Percentiles rank a stretch among this genome's conserved stretches.
Conservation (phyloP, 225 moss, liverwort and hornwort species). For the Marchantia paleacea region DNA sequence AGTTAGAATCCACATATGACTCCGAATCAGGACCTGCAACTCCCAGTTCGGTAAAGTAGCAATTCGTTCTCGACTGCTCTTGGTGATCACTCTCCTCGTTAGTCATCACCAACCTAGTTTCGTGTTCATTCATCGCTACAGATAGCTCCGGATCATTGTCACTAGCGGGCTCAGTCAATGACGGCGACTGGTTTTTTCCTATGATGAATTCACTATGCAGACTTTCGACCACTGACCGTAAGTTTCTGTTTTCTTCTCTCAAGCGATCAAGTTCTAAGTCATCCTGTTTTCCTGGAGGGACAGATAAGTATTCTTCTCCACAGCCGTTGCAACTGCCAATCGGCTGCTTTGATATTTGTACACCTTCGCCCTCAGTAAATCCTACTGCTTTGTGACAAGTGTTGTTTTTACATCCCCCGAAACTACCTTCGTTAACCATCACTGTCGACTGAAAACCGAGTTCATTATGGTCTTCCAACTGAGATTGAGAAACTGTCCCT, state of each 20-base stretch:
- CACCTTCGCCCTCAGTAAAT: not conserved
- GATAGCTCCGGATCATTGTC: conserved; percentile 24
- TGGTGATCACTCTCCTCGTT: conserved; percentile 17
- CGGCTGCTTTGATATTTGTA: not conserved
- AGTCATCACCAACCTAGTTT: conserved; percentile 27
- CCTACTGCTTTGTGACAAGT: not conserved
- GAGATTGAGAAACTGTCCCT: not conserved
- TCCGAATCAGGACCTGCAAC: not conserved
- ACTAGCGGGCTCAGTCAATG: conserved; percentile 6
- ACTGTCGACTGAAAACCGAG: not conserved
- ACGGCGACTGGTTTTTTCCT: not conserved
- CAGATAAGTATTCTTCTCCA: conserved; percentile 11
- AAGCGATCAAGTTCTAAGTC: not conserved
- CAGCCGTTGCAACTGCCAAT: conserved; percentile 1
- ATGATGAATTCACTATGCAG: not conserved
- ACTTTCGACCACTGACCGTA: conserved; percentile 9
- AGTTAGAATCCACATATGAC: not conserved
- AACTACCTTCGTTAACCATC: not conserved
- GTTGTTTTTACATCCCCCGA: too few species aligned
- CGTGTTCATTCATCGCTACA: conserved; percentile 31
- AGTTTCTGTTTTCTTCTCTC: not conserved
- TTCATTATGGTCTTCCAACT: not conserved
- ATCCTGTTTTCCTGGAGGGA: not conserved
- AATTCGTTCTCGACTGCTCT: not conserved
- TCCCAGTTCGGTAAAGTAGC: not conserved